A percentile compares a stretch with the other conserved stretches of the same genome.
These are phyloP conservation scores for Cryphonectria japonica DNA, from an alignment of 2,329 filamentous ascomycete genomes.

Conservation along the genomic window DNA sequence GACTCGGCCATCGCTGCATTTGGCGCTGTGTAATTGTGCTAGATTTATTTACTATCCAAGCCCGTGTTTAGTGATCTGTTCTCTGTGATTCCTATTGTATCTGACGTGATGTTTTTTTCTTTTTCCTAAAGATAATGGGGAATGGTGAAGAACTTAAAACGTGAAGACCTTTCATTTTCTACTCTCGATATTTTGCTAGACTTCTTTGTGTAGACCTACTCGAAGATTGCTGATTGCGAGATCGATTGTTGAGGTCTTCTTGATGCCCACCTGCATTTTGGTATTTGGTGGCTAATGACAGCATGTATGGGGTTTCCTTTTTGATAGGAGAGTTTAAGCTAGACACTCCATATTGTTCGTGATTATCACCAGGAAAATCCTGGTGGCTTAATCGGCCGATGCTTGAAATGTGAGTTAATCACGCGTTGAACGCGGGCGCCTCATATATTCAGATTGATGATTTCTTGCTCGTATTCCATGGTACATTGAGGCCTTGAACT, in stretches of 20 bases:
- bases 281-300: background rate
- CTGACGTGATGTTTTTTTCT: background rate
- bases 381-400: background rate
- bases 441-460: background rate
- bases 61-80: background rate
- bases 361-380: background rate
- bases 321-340: background rate
- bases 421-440: background rate
- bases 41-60: background rate
- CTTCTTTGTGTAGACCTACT: background rate
- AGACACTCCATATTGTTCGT: background rate
- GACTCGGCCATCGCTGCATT: background rate
- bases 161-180: background rate
- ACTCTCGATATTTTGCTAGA: background rate
- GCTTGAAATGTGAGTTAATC: too few species aligned
- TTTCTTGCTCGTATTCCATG: too few species aligned
- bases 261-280: background rate
- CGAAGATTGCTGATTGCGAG: too few species aligned
- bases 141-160: background rate
- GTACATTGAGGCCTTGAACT: too few species aligned
- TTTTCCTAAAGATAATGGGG: too few species aligned
- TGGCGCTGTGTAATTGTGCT: background rate
- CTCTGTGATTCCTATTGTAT: background rate
- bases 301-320: background rate
- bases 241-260: background rate